A percentile compares a stretch with the other conserved stretches of the same genome.
phyloP scores from a whole-genome alignment of 257 asterid genomes.

The Catharanthus roseus region DNA sequence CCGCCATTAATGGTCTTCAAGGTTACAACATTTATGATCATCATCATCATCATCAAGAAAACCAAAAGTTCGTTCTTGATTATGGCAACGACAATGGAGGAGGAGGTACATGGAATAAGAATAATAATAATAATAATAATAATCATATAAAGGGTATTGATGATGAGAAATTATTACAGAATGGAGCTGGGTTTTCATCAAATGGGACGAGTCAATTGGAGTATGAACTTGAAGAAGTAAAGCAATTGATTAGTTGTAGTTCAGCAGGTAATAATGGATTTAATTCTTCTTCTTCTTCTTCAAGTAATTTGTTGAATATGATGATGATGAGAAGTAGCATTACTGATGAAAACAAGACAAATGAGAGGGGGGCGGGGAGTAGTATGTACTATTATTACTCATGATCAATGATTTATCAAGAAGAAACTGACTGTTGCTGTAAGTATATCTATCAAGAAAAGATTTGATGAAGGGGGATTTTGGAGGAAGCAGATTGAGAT shows the following conservation, averaged over 20 bases:
- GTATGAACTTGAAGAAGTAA: constrained; percentile 58
- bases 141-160: too few species aligned
- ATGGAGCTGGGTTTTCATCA: constrained; percentile 20
- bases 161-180: too few species aligned
- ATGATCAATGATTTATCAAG: too few species aligned
- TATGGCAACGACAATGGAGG: constrained; percentile 22
- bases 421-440: too few species aligned
- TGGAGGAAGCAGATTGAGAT: constrained; percentile 26
- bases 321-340: too few species aligned
- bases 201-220: constrained; percentile 19
- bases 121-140: constrained; percentile 1
- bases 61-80: constrained; percentile 38
- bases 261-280: constrained; percentile 34
- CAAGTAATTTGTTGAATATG: constrained; percentile 23
- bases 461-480: constrained; percentile 33
- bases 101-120: constrained; percentile 15
- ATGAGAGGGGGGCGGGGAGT: constrained; percentile 39
- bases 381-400: constrained; percentile 45
- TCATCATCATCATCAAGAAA: constrained; percentile 22
- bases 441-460: constrained; percentile 27
- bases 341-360: constrained; percentile 49
- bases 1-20: constrained; percentile 14
- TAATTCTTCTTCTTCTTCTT: too few species aligned
- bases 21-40: constrained; percentile 12
- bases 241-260: constrained; percentile 36